A percentile compares a stretch with the other conserved stretches of the same genome.
phyloP scores from a whole-genome alignment of 345 rosid species.

The Lepidium africanum region DNA sequence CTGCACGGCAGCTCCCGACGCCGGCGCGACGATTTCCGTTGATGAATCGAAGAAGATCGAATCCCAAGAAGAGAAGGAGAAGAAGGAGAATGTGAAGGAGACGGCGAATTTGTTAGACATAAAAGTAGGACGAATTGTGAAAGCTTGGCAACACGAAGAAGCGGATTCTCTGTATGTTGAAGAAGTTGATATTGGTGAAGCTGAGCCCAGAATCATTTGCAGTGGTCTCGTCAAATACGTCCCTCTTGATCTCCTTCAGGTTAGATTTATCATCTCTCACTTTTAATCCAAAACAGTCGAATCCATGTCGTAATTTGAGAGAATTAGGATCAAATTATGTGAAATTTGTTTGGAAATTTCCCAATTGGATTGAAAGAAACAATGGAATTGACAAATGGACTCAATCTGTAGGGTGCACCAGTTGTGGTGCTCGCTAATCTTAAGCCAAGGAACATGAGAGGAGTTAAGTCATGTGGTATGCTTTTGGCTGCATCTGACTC shows the following conservation, averaged over 20 bases:
- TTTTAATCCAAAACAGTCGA: neutral
- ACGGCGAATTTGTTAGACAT: conserved; percentile 69
- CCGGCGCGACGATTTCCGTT: neutral
- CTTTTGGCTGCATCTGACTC: conserved; percentile 82
- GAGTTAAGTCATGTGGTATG: conserved; percentile 90
- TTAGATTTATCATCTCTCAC: conserved; percentile 1
- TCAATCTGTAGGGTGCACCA: conserved; percentile 37
- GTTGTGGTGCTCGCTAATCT: conserved; percentile 85
- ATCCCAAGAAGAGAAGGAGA: neutral
- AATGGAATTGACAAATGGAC: too few relatives aligned
- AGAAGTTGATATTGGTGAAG: conserved; percentile 83
- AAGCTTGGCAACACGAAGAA: conserved; percentile 93
- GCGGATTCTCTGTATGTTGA: conserved; percentile 91
- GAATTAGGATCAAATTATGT: neutral
- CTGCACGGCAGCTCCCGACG: conserved; percentile 21
- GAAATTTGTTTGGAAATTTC: neutral
- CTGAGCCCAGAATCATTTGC: conserved; percentile 74
- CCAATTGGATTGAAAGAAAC: neutral
- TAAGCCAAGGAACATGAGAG: conserved; percentile 92
- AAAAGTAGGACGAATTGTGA: conserved; percentile 70
- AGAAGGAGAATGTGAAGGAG: conserved; percentile 30
- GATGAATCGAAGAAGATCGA: conserved; percentile 13
- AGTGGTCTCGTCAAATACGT: conserved; percentile 88
- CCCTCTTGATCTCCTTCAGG: conserved; percentile 64
- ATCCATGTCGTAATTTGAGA: neutral